Conservation (phyloP, 139 green algal species). For the Pleodorina starrii region DNA sequence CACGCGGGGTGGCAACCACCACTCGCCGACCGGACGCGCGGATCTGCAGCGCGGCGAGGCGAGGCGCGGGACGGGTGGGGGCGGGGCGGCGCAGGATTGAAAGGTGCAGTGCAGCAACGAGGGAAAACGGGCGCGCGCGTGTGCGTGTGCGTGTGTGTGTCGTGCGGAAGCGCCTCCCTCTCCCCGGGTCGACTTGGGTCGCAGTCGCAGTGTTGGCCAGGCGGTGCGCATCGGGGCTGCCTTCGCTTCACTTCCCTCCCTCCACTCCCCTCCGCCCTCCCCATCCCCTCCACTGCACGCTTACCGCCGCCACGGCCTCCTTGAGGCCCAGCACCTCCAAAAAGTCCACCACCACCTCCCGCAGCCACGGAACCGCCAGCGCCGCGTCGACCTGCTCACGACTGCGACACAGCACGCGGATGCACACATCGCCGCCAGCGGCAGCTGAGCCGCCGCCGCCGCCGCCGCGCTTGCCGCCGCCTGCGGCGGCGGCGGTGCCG, state of each 20-base stretch:
- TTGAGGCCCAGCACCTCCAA: conserved; percentile 84
- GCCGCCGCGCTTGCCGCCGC: background rate
- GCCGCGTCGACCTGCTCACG: conserved; percentile 75
- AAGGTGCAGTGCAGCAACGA: no score
- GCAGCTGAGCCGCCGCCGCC: background rate
- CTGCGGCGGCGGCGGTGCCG: background rate
- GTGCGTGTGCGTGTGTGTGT: no score
- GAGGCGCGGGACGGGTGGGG: background rate
- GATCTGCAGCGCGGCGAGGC: background rate
- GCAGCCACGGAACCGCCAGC: conserved; percentile 71
- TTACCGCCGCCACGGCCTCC: conserved; percentile 73
- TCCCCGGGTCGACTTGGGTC: no score
- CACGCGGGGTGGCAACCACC: conserved; percentile 81
- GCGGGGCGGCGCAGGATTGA: background rate
- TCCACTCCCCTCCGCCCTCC: no score
- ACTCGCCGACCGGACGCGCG: conserved; percentile 44
- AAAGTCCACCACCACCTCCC: conserved; percentile 90
- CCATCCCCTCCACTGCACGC: conserved; percentile 8
- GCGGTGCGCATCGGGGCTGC: no score
- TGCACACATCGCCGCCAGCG: background rate
- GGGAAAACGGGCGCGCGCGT: no score
- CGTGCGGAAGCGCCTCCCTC: no score
- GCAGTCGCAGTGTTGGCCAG: no score
- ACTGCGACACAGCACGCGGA: conserved; percentile 85
- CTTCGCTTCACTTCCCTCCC: no score